These are phyloP conservation scores for Raffaelea ambrosiae DNA, from an alignment of 2,329 filamentous ascomycete genomes.

Conservation along the genomic window DNA sequence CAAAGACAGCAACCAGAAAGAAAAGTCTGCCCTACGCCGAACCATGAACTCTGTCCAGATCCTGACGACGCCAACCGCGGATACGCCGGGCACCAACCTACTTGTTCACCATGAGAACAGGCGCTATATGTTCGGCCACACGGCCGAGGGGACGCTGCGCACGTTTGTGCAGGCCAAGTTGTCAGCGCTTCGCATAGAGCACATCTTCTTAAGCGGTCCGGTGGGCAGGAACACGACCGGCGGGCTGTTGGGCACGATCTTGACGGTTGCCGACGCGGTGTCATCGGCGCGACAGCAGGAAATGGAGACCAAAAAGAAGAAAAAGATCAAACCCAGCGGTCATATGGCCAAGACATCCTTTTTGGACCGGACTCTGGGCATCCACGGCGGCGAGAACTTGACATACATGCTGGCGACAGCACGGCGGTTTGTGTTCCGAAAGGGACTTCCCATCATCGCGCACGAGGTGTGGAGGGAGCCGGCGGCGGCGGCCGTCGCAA, in stretches of 20 bases:
- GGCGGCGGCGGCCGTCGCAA: conserved; percentile 18
- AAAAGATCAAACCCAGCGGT: not conserved
- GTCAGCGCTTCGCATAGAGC: conserved; percentile 55
- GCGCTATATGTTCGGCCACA: conserved; percentile 76
- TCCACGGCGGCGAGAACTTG: conserved; percentile 77
- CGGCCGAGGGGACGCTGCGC: conserved; percentile 79
- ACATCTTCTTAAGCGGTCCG: conserved; percentile 76
- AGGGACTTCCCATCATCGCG: conserved; percentile 64
- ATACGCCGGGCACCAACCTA: conserved; percentile 74
- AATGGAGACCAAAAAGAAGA: not conserved
- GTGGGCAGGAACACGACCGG: conserved; percentile 70
- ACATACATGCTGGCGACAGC: conserved; percentile 74
- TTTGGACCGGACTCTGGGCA: conserved; percentile 32
- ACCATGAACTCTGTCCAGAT: conserved; percentile 75
- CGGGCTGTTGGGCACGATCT: conserved; percentile 74
- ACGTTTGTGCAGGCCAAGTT: conserved; percentile 61
- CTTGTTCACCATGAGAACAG: conserved; percentile 72
- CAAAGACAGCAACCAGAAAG: not conserved
- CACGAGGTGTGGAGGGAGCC: conserved; percentile 53
- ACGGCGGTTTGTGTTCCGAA: conserved; percentile 77
- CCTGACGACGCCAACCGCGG: conserved; percentile 73
- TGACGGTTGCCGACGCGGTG: conserved; percentile 69
- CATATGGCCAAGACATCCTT: not conserved
- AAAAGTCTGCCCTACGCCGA: not conserved
- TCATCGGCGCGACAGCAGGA: conserved; percentile 28